phyloP scores from a whole-genome alignment of 2,329 filamentous ascomycete genomes.

The Fusarium tupiense region DNA sequence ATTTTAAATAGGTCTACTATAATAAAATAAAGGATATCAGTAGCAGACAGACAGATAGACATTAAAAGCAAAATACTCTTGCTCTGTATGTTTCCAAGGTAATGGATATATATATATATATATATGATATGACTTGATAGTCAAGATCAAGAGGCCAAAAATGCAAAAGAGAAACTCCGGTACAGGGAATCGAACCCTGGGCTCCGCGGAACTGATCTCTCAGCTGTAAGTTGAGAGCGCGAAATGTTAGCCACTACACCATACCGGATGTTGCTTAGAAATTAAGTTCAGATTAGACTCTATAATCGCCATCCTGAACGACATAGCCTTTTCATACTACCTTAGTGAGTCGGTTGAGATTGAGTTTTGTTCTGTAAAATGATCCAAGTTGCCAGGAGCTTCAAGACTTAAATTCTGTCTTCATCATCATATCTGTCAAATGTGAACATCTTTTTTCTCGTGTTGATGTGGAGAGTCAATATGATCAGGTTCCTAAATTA shows the following conservation, averaged over 20 bases:
- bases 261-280: constrained; percentile 39
- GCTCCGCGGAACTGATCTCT: constrained; percentile 35
- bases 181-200: constrained; percentile 45
- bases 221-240: constrained; percentile 42
- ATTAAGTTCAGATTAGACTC: fast-evolving
- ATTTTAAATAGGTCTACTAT: background rate
- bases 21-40: background rate
- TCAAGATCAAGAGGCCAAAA: background rate
- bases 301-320: fast-evolving
- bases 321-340: background rate
- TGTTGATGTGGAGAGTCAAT: background rate
- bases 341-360: background rate
- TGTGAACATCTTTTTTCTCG: background rate
- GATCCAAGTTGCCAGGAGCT: background rate
- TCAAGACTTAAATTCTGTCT: background rate
- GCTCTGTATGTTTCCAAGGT: background rate
- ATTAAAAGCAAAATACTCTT: background rate
- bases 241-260: constrained; percentile 50
- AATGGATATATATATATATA: background rate
- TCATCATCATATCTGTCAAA: background rate
- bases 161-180: constrained; percentile 28
- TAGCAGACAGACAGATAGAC: background rate
- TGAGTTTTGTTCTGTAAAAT: background rate
- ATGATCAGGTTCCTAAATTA: background rate
- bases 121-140: too few species aligned